Conservation (phyloP, 495 filamentous ascomycete species). For the Xylaria scruposa region DNA sequence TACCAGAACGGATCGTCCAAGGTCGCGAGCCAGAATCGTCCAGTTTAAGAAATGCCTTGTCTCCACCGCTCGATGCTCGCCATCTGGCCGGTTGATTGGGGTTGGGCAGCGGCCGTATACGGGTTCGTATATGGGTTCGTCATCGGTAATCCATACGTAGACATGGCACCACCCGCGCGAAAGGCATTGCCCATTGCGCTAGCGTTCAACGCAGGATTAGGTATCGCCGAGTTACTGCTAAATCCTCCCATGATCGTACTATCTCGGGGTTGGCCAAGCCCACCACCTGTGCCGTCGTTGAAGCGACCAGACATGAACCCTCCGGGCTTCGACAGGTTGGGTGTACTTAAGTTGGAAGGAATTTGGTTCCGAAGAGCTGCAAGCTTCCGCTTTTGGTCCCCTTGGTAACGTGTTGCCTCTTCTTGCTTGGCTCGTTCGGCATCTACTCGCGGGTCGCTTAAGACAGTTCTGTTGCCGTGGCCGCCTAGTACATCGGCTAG, state of each 20-base stretch:
- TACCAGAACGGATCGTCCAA: too few relatives aligned
- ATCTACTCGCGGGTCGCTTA: conserved; percentile 34
- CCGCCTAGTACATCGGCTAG: conserved; percentile 39
- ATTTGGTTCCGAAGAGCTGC: conserved; percentile 50
- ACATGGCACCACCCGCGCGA: conserved; percentile 28
- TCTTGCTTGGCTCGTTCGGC: conserved; percentile 39
- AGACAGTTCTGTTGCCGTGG: conserved; percentile 26
- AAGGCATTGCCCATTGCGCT: conserved; percentile 34
- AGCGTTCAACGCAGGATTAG: conserved; percentile 29
- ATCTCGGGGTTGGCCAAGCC: conserved; percentile 35
- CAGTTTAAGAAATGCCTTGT: conserved; percentile 66
- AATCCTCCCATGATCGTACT: conserved; percentile 34
- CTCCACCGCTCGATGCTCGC: conserved; percentile 92
- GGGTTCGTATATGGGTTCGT: conserved; percentile 28
- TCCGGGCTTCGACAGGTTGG: conserved; percentile 42
- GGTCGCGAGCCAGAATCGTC: too few relatives aligned
- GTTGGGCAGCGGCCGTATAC: conserved; percentile 42
- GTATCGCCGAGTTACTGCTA: conserved; percentile 14
- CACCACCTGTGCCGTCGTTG: conserved; percentile 57
- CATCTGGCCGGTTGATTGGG: conserved; percentile 55
- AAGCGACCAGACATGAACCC: conserved; percentile 60
- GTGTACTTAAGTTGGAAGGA: conserved; percentile 42
- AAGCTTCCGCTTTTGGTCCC: conserved; percentile 49
- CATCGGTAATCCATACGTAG: conserved; percentile 32
- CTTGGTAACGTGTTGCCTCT: conserved; percentile 41